Base-by-base conservation (phyloP, 345 rosid species). In the Capsella bursapastoris region DNA sequence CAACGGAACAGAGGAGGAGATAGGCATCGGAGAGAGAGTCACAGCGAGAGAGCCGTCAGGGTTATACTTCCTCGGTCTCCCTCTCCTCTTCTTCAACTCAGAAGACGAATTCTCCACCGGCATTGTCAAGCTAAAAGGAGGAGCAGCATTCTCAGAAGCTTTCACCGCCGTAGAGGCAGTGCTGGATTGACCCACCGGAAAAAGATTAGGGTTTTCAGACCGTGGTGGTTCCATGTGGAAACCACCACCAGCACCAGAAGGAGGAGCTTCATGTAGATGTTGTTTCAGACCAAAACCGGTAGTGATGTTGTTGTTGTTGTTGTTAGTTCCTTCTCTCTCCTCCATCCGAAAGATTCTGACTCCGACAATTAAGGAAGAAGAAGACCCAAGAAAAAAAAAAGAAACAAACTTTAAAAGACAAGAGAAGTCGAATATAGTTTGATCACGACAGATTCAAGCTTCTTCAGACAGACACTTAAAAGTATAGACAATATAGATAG, bases 11-110 rank as follows among this genome's bases (percentile, higher is more conserved):
- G 98, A 88, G 3, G 97, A 81, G 0, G 99, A 92, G 71, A 95
- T 88, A 10, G 98, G 97, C 97, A 83, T 88, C 10, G 99, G 97
- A 12, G 98, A 95, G 55, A 90, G 75, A 45, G 98, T 78, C 69
- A 68, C 44, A 6, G 82, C 74, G 66, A 84, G 57, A 1, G 79
- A 57, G 22, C 97, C 97, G 53, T 92, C 98, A 1, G 92, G 87
- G 8, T 85, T 82, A 71, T 83, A 87, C 86, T 95, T 95, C 68
- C 92, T 87, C 5, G 99, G 97, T 71, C 97, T 82, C 4, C 97
- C 97, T 81, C 99, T 86, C 84, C 88, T 92, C 85, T 90, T 95
- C 86, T 88, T 96, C 77, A 58, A 43, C 28, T 78, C 84, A 11
- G 84, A 45, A 38, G 76, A 78, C 2, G 78, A 58, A 11, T 77